Conservation (phyloP, 306 rosid genomes). For the Trifolium subterraneum region DNA sequence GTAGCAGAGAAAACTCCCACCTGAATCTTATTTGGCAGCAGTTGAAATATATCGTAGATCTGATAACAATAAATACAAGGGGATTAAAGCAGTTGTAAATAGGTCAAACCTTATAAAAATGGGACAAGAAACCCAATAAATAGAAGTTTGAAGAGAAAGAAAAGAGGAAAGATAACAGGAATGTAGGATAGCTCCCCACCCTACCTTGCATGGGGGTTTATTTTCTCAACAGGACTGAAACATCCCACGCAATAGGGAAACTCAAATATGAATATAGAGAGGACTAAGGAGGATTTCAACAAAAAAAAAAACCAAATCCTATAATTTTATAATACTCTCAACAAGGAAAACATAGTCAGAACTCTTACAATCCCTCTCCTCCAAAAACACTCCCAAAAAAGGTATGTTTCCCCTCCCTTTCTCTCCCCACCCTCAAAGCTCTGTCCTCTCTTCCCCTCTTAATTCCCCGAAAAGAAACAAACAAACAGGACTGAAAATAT, state of each 20-base stretch:
- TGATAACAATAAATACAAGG: slow-evolving; percentile 38
- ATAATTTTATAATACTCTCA: background rate
- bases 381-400: background rate
- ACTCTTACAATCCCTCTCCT: background rate
- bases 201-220: background rate
- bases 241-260: background rate
- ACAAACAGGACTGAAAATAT: background rate
- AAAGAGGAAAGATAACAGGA: background rate
- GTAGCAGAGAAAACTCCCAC: slow-evolving; percentile 89
- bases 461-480: background rate
- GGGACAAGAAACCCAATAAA: slow-evolving; percentile 6
- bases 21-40: slow-evolving; percentile 72
- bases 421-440: background rate
- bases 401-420: no score
- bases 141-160: background rate
- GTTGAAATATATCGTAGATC: slow-evolving; percentile 89
- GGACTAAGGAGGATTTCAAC: background rate
- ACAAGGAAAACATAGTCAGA: background rate
- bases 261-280: background rate
- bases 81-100: slow-evolving; percentile 14
- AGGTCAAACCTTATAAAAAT: background rate
- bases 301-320: background rate
- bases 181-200: background rate
- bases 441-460: background rate
- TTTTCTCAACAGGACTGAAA: background rate